phyloP scores from a whole-genome alignment of 768 basidiomycete genomes.

The Tylopilus vinaceipallidus region DNA sequence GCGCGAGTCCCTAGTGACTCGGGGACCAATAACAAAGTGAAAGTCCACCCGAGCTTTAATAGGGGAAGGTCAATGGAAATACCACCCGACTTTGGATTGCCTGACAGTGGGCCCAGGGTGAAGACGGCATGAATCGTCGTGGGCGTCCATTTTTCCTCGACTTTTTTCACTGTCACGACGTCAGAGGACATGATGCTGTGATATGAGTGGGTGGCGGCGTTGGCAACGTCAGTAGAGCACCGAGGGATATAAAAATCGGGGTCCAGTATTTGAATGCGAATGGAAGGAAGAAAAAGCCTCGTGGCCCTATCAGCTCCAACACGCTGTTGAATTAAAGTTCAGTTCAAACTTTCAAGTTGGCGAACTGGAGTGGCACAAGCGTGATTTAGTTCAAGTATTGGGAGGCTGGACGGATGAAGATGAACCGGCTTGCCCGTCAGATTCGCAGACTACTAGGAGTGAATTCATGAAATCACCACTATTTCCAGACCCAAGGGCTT shows the following conservation, averaged over 20 bases:
- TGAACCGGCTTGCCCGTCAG: no score
- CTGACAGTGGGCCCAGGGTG: neutral
- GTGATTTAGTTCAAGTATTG: no score
- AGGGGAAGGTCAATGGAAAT: slow-evolving; percentile 13
- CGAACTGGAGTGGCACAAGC: no score
- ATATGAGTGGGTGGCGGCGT: neutral
- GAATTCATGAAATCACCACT: no score
- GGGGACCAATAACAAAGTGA: slow-evolving; percentile 12
- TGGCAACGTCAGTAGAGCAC: neutral
- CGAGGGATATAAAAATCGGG: no score
- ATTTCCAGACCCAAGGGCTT: no score
- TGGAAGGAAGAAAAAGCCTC: no score
- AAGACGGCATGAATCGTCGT: slow-evolving; percentile 11
- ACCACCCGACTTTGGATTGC: neutral
- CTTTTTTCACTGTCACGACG: neutral
- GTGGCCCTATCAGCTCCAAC: slow-evolving; percentile 5
- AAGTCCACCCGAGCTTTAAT: slow-evolving; percentile 13
- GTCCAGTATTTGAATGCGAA: no score
- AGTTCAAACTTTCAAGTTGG: no score
- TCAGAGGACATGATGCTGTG: neutral
- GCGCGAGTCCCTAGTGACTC: neutral
- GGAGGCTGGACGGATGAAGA: no score
- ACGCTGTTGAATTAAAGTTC: neutral
- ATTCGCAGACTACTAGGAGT: no score
- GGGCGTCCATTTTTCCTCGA: slow-evolving; percentile 17